Base-by-base conservation (phyloP, 371 early-diverging fungal species). In the Conidiobolus incongruus region DNA sequence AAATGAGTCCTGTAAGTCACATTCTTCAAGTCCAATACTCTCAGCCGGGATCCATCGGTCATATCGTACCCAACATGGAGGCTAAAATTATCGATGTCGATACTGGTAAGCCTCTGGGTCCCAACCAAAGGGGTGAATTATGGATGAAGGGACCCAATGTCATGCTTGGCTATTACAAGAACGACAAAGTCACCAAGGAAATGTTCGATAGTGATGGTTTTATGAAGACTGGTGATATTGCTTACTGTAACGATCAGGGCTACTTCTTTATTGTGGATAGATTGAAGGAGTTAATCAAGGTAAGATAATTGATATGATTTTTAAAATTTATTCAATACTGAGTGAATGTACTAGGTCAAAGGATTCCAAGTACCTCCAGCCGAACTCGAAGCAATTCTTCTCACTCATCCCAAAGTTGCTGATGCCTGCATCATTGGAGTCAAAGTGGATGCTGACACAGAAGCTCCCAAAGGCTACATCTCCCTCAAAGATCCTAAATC, bases 211-310 rank as follows among this genome's bases (percentile, higher is more conserved):
- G 47, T 0, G 70, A 73, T 21, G 81, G 80, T 0, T 89, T 73
- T 63, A 55, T 86, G 51, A 77, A 73, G 32, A 84, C 83, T 0
- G 89, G 86, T n/a, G 92, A 92, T 49, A 56, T 89, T 16, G 87
- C 69, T 1, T 53, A 64, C 2, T 65, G 76, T 12, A 74, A 75
- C 50, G 36, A 46, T 4, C 52, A 74, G 2, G 70, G 68, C 0
- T 52, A 62, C 44, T 68, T 81, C 40, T 69, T 49, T 44, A 65
- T 81, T 24, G 68, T 67, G 0, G 82, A 77, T 50, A 67, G 82
- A 15, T 54, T 71, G 12, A 82, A 82, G 56, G 82, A 82, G 44
- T 55, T 82, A 40, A 79, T 82, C 47, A 72, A 41, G 30, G 41
- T 41, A 30, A 0, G n/a, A n/a, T n/a, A n/a, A n/a, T n/a, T n/a